Evolutionary conservation across 2,329 filamentous ascomycete species (phyloP).

Genomic region (Cryphonectria nitschkei): DNA sequence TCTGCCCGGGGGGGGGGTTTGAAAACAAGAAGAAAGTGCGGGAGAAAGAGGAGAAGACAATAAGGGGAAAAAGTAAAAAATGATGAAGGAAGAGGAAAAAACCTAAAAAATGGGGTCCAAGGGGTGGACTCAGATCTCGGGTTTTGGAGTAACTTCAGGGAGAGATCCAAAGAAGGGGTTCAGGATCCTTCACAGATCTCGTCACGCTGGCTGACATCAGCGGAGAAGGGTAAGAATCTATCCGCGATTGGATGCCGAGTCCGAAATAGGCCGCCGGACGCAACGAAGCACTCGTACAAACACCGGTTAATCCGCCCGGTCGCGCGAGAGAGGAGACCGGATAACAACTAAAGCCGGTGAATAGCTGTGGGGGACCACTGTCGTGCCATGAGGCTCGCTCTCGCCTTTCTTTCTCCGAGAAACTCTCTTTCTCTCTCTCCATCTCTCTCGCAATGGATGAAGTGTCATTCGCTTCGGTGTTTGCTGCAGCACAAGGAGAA

Average conservation of each 20-base stretch:
- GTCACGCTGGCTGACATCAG: background rate
- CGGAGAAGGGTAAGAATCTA: background rate
- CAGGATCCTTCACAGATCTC: conserved; percentile 7
- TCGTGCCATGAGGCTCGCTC: background rate
- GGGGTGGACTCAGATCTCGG: background rate
- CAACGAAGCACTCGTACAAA: background rate
- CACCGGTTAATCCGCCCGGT: background rate
- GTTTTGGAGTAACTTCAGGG: background rate
- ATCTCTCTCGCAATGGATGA: background rate
- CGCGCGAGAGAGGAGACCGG: too few species aligned
- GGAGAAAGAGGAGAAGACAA: background rate
- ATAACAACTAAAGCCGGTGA: background rate
- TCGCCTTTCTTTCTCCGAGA: background rate
- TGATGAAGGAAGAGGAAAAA: background rate
- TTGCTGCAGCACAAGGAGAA: background rate
- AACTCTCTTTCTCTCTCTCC: background rate
- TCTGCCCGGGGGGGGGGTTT: background rate
- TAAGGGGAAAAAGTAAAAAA: background rate
- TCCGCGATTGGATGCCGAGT: background rate
- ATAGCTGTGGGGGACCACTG: background rate
- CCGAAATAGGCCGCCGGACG: background rate
- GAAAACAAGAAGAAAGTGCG: too few species aligned
- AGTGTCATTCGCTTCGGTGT: background rate
- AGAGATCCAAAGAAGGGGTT: background rate
- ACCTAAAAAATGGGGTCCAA: background rate